phyloP scores from a whole-genome alignment of 148 eudicot species.

The Persicaria maculosa region DNA sequence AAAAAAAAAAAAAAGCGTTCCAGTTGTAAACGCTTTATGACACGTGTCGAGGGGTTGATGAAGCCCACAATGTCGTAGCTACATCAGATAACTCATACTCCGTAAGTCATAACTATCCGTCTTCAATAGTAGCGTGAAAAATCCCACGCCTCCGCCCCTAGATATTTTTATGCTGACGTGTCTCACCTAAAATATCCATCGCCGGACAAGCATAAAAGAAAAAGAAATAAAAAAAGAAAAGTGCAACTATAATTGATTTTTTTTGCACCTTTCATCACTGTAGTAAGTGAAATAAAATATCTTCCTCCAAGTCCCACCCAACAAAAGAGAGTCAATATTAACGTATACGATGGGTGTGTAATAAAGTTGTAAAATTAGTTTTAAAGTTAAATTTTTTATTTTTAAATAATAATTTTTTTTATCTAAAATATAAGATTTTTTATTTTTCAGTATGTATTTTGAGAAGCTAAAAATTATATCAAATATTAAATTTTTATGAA shows the following conservation, averaged over 20 bases:
- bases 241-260: not conserved
- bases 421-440: no score
- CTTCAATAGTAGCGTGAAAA: not conserved
- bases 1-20: conserved; percentile 6
- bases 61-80: not conserved
- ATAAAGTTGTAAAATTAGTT: no score
- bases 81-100: not conserved
- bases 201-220: not conserved
- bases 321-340: no score
- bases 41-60: not conserved
- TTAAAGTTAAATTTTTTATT: no score
- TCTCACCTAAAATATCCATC: not conserved
- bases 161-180: conserved; percentile 7
- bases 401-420: no score
- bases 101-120: no score
- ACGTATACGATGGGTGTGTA: no score
- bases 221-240: not conserved
- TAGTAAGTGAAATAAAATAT: not conserved
- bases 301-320: not conserved
- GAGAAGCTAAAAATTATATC: no score
- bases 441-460: no score
- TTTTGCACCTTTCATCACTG: not conserved
- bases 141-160: not conserved
- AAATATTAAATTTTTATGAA: no score
- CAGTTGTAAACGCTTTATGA: conserved; percentile 1